phyloP scores from a whole-genome alignment of 2,329 filamentous ascomycete genomes.

The Emydomyces testavorans region DNA sequence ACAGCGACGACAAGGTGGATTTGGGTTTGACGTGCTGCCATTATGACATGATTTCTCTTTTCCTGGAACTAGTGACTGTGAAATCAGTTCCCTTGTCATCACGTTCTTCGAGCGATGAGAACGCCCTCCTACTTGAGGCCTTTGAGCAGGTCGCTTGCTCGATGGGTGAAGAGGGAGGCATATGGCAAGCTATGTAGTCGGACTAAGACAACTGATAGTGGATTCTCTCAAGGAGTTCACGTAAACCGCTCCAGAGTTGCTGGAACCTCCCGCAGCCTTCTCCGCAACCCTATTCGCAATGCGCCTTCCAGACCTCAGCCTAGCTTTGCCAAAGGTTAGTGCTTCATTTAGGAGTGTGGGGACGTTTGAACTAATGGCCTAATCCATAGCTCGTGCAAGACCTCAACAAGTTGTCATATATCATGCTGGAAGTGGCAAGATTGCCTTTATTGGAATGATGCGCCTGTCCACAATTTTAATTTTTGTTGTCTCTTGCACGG shows the following conservation, averaged over 20 bases:
- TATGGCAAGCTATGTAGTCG: slow-evolving; percentile 7
- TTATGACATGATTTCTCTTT: no score
- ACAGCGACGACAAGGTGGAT: no score
- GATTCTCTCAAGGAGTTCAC: not conserved
- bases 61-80: no score
- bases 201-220: slow-evolving; percentile 7
- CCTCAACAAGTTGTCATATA: slow-evolving; percentile 53
- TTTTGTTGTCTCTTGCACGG: slow-evolving; percentile 53
- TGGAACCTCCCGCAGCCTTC: slow-evolving; percentile 5
- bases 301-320: slow-evolving; percentile 9
- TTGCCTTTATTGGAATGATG: slow-evolving; percentile 56
- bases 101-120: not conserved
- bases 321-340: slow-evolving; percentile 4
- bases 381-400: slow-evolving; percentile 21
- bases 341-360: not conserved
- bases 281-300: slow-evolving; percentile 10
- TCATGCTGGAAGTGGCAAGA: slow-evolving; percentile 57
- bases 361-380: slow-evolving; percentile 12
- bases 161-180: not conserved
- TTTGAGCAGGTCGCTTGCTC: not conserved
- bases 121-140: not conserved
- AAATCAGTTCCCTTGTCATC: no score
- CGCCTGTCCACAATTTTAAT: slow-evolving; percentile 62
- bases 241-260: not conserved
- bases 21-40: no score